Percentiles rank a stretch among this genome's conserved stretches.
Evolutionary conservation across 441 rosid genomes (phyloP).

Genomic region (Kokia cookei): DNA sequence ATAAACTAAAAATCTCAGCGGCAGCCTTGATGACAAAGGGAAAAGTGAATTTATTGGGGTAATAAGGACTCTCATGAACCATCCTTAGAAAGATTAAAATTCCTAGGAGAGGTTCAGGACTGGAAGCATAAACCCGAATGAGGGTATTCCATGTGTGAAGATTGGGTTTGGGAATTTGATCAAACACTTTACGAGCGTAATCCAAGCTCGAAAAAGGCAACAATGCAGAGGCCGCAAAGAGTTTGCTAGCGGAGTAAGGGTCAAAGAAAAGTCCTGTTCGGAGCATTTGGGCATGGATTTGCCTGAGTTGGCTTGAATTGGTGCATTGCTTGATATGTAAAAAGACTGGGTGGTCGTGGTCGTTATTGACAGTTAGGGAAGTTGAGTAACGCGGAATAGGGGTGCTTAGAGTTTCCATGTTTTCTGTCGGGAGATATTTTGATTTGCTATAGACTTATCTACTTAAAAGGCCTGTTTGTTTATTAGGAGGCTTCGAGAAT

Average conservation of each 20-base stretch:
- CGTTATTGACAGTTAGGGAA: conserved; percentile 21
- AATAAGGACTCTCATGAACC: conserved; percentile 28
- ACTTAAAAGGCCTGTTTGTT: not conserved
- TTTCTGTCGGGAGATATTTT: not conserved
- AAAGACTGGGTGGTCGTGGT: conserved; percentile 22
- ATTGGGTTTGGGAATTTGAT: conserved; percentile 63
- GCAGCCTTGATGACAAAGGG: conserved; percentile 68
- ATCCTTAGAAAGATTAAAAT: conserved; percentile 37
- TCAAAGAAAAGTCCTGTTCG: conserved; percentile 41
- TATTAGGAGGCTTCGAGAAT: not conserved
- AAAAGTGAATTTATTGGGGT: conserved; percentile 58
- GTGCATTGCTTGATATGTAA: conserved; percentile 41
- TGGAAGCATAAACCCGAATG: conserved; percentile 56
- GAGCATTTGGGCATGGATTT: conserved; percentile 61
- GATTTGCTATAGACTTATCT: not conserved
- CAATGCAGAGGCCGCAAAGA: conserved; percentile 34
- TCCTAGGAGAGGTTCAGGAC: conserved; percentile 42
- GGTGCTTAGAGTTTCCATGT: conserved; percentile 21
- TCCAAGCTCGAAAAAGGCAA: conserved; percentile 43
- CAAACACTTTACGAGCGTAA: conserved; percentile 64
- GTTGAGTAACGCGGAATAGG: conserved; percentile 29
- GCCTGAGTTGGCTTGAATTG: conserved; percentile 37
- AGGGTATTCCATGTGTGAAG: conserved; percentile 61
- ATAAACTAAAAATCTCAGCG: conserved; percentile 25
- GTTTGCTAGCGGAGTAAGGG: conserved; percentile 46